Base-by-base conservation (phyloP, 768 basidiomycete species). In the Galerina sulciceps region DNA sequence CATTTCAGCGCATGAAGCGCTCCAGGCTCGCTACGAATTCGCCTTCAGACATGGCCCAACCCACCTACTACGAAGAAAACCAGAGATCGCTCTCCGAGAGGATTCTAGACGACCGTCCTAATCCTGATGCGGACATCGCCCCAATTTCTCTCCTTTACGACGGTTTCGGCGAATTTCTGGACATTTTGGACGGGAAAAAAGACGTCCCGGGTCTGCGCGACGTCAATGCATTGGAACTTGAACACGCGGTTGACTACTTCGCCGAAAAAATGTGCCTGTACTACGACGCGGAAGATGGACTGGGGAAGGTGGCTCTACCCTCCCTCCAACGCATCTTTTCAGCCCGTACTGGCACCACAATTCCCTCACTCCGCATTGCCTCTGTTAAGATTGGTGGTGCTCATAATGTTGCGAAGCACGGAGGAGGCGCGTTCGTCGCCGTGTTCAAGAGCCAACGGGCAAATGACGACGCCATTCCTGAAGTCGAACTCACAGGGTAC, bases 71-170 rank as follows among this genome's bases (percentile, higher is more conserved):
- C 26, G 26, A 31, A 31, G 5, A 31, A 5, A 31, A 31, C 26
- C 17, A 23, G 26, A 2, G 10, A 23, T 3, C 8, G 4, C 10
- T n/a, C 11, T 34, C 23, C 34, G 35, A 64, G 56, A 57, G 42
- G 51, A 63, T 66, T 35, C 43, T 63, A 13, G 55, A 62, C 44
- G 62, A 65, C 61, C 60, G 63, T 47, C 68, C 65, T n/a, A 23
- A 20, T 0, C 59, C 47, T 3, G 63, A 61, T 52, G 34, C 34
- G 36, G 31, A 59, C 40, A 41, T 64, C 34, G 22, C 63, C 18
- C 53, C 65, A 17, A 15, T 59, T 26, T 18, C 59, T 2, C 58
- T 68, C 17, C 63, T 67, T 6, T 31, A 31, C 26, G 26, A 31
- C 8, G 26, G 26, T 31, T 31, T 31, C 8, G 26, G 26, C 26